Evolutionary conservation across 2,329 filamentous ascomycete genomes (phyloP), one percentile per base, ranked within the genome.

Genomic region (Colletotrichum lindemuthianum): DNA sequence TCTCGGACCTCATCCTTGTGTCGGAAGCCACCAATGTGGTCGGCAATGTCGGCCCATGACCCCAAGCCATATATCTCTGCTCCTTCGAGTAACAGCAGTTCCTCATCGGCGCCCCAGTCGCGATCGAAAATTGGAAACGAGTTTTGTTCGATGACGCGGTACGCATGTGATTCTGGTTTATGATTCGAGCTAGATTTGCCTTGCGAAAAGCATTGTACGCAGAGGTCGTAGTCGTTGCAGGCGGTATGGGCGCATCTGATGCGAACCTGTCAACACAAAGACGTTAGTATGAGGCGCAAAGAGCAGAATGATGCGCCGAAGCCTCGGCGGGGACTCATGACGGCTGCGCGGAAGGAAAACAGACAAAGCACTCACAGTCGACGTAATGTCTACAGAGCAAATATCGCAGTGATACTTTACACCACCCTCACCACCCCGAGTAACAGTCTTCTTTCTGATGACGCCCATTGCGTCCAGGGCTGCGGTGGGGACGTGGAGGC

Each of bases 381-480:
- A 96, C 50, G 96, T 99, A 70, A 99, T 97, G 77, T 99, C 96
- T 63, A 92, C 92, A 48, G 93, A 97, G 78, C 96, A 99, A 64
- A 97, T 90, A 78, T 99, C 96, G 82, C 96, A 99, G 69, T 98
- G 93, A 77, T 97, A 99, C 77, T 98, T 97, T 37, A 93, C 92
- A 68, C 92, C 92, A 51, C 92, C 93, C 75, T 97, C 93, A 55
- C 91, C 93, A 68, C 92, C 92, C 74, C 92, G 86, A 59, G 90
- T 89, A 70, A 91, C 92, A 65, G 92, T 96, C 82, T 97, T 97
- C 84, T 97, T 97, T 76, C 94, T 91, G 76, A 97, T 97, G 73
- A 97, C 91, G 71, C 93, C 94, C 95, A 97, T 97, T 53, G 71
- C 68, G 71, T 65, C 72, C 70, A 66, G 63, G 53, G 60, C 59